Percentiles rank a stretch among this genome's conserved stretches.
These are phyloP conservation scores for Arthrinium phaeospermum DNA, from an alignment of 2,329 filamentous ascomycete genomes.

Conservation along the genomic window DNA sequence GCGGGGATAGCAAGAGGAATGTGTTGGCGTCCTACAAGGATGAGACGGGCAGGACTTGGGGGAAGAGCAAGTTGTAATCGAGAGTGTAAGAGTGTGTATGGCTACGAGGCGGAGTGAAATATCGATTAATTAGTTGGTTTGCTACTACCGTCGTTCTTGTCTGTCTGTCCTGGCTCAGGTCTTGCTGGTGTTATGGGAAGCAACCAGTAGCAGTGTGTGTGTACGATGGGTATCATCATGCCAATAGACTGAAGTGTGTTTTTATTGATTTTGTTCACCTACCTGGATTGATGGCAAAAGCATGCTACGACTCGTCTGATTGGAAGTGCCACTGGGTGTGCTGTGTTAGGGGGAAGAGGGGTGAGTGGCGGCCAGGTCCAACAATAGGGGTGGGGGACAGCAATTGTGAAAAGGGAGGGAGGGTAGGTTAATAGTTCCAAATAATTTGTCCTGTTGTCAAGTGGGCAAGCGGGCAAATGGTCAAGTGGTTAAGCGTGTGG, in stretches of 20 bases:
- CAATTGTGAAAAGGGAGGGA: neutral
- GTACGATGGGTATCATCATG: neutral
- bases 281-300: neutral
- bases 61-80: conserved; percentile 35
- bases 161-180: neutral
- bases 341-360: neutral
- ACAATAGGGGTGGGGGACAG: neutral
- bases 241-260: neutral
- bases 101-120: neutral
- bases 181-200: neutral
- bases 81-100: neutral
- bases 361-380: neutral
- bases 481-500: neutral
- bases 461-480: neutral
- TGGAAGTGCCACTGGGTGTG: neutral
- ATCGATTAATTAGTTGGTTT: neutral
- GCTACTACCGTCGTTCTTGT: neutral
- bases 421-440: neutral
- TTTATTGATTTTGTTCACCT: neutral
- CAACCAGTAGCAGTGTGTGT: neutral
- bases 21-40: conserved; percentile 47
- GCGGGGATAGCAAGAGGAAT: conserved; percentile 50
- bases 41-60: conserved; percentile 40
- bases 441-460: neutral
- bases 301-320: neutral